These are phyloP conservation scores for Gossypium lobatum DNA, from an alignment of 441 rosid genomes.

Conservation along the genomic window DNA sequence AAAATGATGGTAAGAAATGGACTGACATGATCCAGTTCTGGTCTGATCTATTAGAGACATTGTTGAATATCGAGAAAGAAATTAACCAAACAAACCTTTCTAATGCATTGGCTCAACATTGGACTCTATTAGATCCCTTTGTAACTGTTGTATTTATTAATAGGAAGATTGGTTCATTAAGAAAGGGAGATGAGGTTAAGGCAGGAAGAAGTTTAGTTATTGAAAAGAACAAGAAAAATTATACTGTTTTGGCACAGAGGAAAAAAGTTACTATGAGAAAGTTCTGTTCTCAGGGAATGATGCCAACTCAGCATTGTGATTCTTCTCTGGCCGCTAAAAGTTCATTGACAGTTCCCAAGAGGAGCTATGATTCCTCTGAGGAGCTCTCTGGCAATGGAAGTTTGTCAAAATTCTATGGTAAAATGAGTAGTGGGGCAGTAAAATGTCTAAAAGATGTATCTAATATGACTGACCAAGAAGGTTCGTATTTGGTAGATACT, in stretches of 20 bases:
- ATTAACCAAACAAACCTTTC: slow-evolving; percentile 35
- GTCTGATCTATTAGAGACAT: slow-evolving; percentile 53
- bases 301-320: slow-evolving; percentile 24
- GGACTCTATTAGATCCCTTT: slow-evolving; percentile 87
- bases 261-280: slow-evolving; percentile 15
- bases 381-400: slow-evolving; percentile 29
- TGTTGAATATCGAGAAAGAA: slow-evolving; percentile 54
- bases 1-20: slow-evolving; percentile 55
- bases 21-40: slow-evolving; percentile 58
- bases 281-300: slow-evolving; percentile 25
- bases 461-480: slow-evolving; percentile 20
- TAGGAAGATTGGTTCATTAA: slow-evolving; percentile 68
- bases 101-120: slow-evolving; percentile 44
- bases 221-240: slow-evolving; percentile 24
- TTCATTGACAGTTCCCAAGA: slow-evolving; percentile 36
- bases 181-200: slow-evolving; percentile 69
- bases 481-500: slow-evolving; percentile 19
- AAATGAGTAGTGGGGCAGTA: slow-evolving; percentile 18
- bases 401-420: slow-evolving; percentile 27
- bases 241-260: slow-evolving; percentile 25
- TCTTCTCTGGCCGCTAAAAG: slow-evolving; percentile 35
- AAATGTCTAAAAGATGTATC: slow-evolving; percentile 25
- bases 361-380: slow-evolving; percentile 30
- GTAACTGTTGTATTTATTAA: slow-evolving; percentile 65
- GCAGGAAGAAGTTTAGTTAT: slow-evolving; percentile 39